Evolutionary conservation across 169 alveolate genomes (phyloP).

Genomic region (Neospora caninum): DNA sequence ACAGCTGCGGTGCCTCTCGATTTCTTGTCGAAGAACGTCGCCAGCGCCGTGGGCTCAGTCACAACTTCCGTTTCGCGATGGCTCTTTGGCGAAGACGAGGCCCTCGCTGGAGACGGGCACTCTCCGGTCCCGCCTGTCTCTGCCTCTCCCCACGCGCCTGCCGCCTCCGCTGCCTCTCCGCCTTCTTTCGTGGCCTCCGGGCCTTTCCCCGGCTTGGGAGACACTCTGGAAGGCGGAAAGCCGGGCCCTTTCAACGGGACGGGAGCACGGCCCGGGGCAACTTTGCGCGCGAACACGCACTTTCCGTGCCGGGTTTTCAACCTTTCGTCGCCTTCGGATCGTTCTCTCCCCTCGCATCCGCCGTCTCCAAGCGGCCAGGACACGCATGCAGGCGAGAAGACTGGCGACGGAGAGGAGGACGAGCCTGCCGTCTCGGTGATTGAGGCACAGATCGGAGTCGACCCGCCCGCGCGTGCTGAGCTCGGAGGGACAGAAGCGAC

Average conservation of each 20-base stretch:
- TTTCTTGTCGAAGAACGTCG: not conserved
- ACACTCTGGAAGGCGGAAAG: not conserved
- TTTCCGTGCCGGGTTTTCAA: not conserved
- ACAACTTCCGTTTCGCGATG: not conserved
- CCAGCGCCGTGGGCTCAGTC: not conserved
- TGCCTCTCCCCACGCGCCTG: not conserved
- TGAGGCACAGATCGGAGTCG: not conserved
- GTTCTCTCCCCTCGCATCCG: not conserved
- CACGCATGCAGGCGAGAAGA: not conserved
- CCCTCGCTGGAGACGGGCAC: not conserved
- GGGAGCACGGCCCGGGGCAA: not conserved
- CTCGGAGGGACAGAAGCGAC: no score
- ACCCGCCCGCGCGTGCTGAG: not conserved
- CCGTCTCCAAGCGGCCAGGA: not conserved
- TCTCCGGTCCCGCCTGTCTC: not conserved
- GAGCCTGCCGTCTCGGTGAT: not conserved
- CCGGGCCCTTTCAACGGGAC: not conserved
- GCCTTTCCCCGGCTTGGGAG: not conserved
- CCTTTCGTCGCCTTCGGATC: not conserved
- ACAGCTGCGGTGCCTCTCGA: not conserved
- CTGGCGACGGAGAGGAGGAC: not conserved
- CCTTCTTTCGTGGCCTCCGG: no score
- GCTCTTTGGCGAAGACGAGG: slow-evolving; percentile 10
- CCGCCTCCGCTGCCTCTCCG: no score
- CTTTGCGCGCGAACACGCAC: not conserved